Base-by-base conservation (phyloP, 2,329 filamentous ascomycete species). In the Ramularia endophylla region DNA sequence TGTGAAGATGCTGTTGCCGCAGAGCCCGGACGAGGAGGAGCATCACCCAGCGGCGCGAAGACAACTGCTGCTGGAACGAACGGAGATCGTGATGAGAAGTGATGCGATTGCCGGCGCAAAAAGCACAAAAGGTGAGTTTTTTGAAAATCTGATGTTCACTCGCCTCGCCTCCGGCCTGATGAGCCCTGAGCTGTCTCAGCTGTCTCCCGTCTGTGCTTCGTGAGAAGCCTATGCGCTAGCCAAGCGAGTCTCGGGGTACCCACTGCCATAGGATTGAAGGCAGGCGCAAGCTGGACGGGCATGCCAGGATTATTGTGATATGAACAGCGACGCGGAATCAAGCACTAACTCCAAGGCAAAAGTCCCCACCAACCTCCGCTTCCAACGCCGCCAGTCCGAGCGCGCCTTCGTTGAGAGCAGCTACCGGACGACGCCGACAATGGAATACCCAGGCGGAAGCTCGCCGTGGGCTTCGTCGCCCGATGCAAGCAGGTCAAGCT, bases 381-480 rank as follows among this genome's bases (percentile, higher is more conserved):
- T 61, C 45, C 61, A 64, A 37, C 57, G 61, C 37, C 59, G 61
- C 40, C 55, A 55, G 29, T 56, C 51, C 38, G 61, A 64, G 45
- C 53, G 58, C 17, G 59, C 57, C 8, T 64, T 53, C 43, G 46
- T 51, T 40, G 60, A 63, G 43, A 55, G 52, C 16, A 41, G 52
- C n/a, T 57, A 55, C 40, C 44, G 58, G 33, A 42, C 49, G 20
- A 53, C 53, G 8, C 50, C 55, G 15, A 55, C 47, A 33, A 85
- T 85, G 81, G 81, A 85, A 61, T 85, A 85, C 62, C 80, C 79
- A 41, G 49, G 69, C 27, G 80, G 72, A 39, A 54, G 69, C 41
- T 82, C 79, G 27, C 81, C 81, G 40, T 85, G 81, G 81, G 80
- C 73, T 8, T 71, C 71, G 11, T 75, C 77, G 38, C 77, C 76